phyloP scores from a whole-genome alignment of 495 filamentous ascomycete species.

The Tetracladium marchalianum region DNA sequence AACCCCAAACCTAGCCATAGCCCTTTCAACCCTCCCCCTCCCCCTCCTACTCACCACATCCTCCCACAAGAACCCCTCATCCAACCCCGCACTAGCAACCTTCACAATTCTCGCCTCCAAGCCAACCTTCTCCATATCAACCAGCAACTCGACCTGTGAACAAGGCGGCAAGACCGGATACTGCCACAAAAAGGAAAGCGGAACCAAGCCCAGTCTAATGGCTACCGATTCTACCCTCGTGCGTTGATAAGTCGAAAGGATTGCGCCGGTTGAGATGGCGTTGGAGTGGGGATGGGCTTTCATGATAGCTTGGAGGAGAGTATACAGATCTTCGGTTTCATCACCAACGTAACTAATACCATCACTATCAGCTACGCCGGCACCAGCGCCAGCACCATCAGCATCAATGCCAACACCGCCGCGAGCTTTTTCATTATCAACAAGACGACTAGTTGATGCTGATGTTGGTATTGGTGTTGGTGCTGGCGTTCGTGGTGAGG shows the following conservation, averaged over 20 bases:
- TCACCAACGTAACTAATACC: slow-evolving; percentile 40
- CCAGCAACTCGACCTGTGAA: slow-evolving; percentile 39
- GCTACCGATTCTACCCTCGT: slow-evolving; percentile 89
- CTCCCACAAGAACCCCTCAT: slow-evolving; percentile 72
- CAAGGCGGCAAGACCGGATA: slow-evolving; percentile 59
- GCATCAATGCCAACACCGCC: not conserved
- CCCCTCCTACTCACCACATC: slow-evolving; percentile 52
- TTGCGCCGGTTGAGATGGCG: slow-evolving; percentile 82
- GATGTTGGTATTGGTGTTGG: too few species aligned
- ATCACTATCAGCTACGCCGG: not conserved
- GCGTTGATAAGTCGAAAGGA: slow-evolving; percentile 89
- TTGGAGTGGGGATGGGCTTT: slow-evolving; percentile 62
- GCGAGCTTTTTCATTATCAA: not conserved
- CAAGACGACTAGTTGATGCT: not conserved
- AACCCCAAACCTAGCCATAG: slow-evolving; percentile 59
- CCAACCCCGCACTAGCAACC: slow-evolving; percentile 82
- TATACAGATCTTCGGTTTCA: slow-evolving; percentile 80
- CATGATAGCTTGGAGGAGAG: slow-evolving; percentile 56
- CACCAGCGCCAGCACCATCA: not conserved
- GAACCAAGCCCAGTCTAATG: slow-evolving; percentile 60
- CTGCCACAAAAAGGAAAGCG: slow-evolving; percentile 85
- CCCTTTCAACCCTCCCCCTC: slow-evolving; percentile 44
- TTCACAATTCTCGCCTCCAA: slow-evolving; percentile 87
- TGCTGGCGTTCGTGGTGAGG: slow-evolving; percentile 32
- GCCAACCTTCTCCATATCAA: slow-evolving; percentile 69